A percentile compares a stretch with the other conserved stretches of the same genome.
phyloP scores from a whole-genome alignment of 768 basidiomycete species.

The Fibroporia radiculosa region DNA sequence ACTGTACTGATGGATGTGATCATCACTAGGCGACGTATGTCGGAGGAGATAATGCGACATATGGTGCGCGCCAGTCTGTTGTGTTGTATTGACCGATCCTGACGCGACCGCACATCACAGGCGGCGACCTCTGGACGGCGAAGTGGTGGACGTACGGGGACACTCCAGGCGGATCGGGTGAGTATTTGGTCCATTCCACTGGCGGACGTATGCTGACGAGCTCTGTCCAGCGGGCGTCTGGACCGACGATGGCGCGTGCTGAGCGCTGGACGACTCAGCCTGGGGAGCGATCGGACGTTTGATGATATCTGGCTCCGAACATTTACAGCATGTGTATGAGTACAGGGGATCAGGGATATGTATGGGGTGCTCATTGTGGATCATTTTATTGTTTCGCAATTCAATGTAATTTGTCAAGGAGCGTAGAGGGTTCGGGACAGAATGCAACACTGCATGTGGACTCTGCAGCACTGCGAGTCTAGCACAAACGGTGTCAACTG shows the following conservation, averaged over 20 bases:
- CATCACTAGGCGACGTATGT: conserved; percentile 33
- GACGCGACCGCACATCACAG: conserved; percentile 20
- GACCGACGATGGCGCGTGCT: conserved; percentile 42
- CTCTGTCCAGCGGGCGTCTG: conserved; percentile 39
- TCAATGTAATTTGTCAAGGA: no score
- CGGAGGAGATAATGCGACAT: conserved; percentile 39
- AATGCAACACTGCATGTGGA: no score
- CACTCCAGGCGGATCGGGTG: conserved; percentile 43
- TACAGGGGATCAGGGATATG: no score
- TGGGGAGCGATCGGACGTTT: no score
- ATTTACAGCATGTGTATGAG: neutral
- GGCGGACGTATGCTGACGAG: neutral
- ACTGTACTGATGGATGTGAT: neutral
- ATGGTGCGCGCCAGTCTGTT: conserved; percentile 11
- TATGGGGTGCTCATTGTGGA: no score
- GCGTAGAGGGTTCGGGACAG: no score
- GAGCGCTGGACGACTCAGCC: neutral
- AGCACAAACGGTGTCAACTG: no score
- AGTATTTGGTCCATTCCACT: conserved; percentile 11
- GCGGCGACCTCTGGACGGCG: conserved; percentile 49
- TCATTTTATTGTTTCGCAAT: neutral
- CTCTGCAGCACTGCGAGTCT: no score
- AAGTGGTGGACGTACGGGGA: conserved; percentile 60
- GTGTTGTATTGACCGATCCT: neutral
- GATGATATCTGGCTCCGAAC: neutral